Conservation (phyloP, 257 asterid genomes). For the Scutellaria minor region DNA sequence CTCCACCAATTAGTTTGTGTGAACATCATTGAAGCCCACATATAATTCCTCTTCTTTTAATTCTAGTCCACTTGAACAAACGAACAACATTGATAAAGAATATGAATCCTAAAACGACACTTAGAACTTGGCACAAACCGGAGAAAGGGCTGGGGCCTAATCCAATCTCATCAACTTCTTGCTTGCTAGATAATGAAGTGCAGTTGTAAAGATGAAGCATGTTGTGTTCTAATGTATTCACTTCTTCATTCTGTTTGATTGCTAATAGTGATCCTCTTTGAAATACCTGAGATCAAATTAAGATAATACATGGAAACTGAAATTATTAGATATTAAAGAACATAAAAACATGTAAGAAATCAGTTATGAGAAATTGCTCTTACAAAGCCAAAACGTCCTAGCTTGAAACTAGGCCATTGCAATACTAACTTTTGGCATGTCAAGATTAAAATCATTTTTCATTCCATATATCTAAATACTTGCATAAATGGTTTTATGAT, state of each 20-base stretch:
- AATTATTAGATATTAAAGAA: too few relatives aligned
- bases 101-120: constrained; percentile 33
- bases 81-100: background rate
- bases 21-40: constrained; percentile 20
- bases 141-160: constrained; percentile 53
- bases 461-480: too few relatives aligned
- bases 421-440: too few relatives aligned
- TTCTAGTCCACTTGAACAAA: background rate
- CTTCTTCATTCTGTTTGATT: constrained; percentile 50
- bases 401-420: too few relatives aligned
- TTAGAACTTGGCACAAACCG: constrained; percentile 42
- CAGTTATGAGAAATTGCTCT: constrained; percentile 30
- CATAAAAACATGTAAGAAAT: too few relatives aligned
- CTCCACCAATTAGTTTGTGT: background rate
- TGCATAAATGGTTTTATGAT: too few relatives aligned
- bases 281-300: constrained; percentile 48
- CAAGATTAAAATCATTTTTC: too few relatives aligned
- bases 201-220: constrained; percentile 46
- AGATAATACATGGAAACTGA: too few relatives aligned
- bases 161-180: constrained; percentile 25
- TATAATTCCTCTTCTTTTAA: constrained; percentile 5
- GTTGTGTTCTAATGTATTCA: constrained; percentile 42
- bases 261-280: constrained; percentile 58
- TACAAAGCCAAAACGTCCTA: constrained; percentile 68
- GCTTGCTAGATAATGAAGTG: constrained; percentile 30